Conservation (phyloP, 2,329 filamentous ascomycete species). For the Dothideomycetidae sp. region DNA sequence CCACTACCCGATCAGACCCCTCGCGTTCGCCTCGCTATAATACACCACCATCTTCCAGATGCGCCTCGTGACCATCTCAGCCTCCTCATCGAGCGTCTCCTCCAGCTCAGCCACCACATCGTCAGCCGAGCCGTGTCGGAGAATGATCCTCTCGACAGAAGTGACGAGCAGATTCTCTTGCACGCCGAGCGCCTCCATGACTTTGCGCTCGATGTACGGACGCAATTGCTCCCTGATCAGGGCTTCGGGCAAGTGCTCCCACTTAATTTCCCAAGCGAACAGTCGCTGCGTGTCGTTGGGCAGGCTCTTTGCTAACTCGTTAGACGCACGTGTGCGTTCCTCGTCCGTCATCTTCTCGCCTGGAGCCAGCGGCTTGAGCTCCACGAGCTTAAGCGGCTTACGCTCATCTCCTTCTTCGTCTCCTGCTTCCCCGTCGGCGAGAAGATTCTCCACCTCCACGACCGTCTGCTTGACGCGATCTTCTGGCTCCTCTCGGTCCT, state of each 20-base stretch:
- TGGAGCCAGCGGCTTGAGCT: constrained; percentile 32
- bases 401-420: constrained; percentile 51
- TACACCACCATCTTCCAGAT: constrained; percentile 98
- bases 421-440: constrained; percentile 67
- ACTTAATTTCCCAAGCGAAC: constrained; percentile 86
- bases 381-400: constrained; percentile 18
- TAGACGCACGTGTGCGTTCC: constrained; percentile 68
- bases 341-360: constrained; percentile 66
- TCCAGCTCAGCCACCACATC: constrained; percentile 74
- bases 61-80: constrained; percentile 86
- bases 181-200: constrained; percentile 89
- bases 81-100: constrained; percentile 87
- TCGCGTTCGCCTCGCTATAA: constrained; percentile 88
- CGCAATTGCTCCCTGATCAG: constrained; percentile 74
- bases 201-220: constrained; percentile 96
- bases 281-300: constrained; percentile 64
- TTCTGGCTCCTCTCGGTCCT: constrained; percentile 10
- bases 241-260: constrained; percentile 74
- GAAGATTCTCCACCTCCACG: constrained; percentile 81
- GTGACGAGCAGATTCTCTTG: constrained; percentile 94
- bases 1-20: constrained; percentile 42
- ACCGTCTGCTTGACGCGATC: constrained; percentile 39
- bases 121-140: constrained; percentile 58
- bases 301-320: constrained; percentile 76
- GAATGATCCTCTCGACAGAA: constrained; percentile 75